Conservation (phyloP, 2,329 filamentous ascomycete species). For the Colletotrichum eleusines region DNA sequence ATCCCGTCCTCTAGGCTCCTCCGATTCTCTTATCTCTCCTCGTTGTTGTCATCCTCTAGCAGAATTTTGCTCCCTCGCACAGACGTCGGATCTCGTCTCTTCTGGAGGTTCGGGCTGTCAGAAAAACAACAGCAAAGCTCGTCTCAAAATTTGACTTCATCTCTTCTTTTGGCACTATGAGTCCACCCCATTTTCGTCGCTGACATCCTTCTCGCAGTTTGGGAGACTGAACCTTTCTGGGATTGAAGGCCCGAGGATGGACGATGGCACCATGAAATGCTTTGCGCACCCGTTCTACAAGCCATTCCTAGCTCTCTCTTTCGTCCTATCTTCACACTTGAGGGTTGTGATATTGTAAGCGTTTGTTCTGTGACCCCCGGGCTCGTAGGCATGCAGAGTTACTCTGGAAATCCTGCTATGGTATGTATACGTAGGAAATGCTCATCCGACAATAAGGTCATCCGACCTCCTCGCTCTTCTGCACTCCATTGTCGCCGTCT, state of each 20-base stretch:
- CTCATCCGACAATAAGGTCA: conserved; percentile 25
- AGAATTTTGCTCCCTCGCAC: not conserved
- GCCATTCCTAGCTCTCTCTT: not conserved
- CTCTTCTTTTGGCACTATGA: not conserved
- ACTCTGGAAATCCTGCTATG: no score
- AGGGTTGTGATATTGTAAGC: not conserved
- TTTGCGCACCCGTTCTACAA: not conserved
- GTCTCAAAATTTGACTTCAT: conserved; percentile 31
- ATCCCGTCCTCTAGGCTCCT: not conserved
- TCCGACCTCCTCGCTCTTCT: not conserved
- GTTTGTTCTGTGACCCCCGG: conserved; percentile 1
- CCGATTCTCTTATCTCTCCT: not conserved
- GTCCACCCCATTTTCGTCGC: not conserved
- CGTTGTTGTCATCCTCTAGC: not conserved
- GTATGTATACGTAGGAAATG: conserved; percentile 1
- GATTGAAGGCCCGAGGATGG: no score
- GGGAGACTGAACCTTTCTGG: conserved; percentile 1
- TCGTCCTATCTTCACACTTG: not conserved
- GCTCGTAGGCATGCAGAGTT: not conserved
- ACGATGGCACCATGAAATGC: conserved; percentile 11
- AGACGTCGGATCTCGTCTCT: conserved; percentile 21
- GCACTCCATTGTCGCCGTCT: not conserved
- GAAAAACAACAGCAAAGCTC: conserved; percentile 35
- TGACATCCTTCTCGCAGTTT: not conserved
- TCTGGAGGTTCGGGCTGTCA: conserved; percentile 27